Evolutionary conservation across 164 flowering plant genomes (phyloP), one percentile per base, ranked within the genome.

Genomic region (Stephania japonica): DNA sequence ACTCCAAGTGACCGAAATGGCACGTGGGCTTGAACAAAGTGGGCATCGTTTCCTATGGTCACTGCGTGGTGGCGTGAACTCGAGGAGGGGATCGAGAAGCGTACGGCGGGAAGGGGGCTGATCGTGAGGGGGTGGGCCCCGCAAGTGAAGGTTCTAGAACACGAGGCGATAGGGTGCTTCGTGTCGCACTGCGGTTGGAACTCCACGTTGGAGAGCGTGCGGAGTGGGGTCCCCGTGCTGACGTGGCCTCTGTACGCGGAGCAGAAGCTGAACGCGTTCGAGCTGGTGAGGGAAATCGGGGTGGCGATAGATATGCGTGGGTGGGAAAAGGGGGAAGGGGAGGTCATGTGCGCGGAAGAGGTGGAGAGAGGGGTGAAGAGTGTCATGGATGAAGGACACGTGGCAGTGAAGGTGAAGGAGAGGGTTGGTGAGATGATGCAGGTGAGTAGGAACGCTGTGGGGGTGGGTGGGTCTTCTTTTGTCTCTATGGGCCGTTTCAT

Each of bases 31-130:
- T 0, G 88, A 85, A 76, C 44, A 32, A 3, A 75, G 81, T 18
- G 85, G 85, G 23, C 71, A 73, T 25, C 74, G 80, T 27, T 85
- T 85, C 76, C 65, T 83, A 64, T 85, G 85, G 88, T 74, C 85
- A 11, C 63, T 85, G n/a, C 81, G 86, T 1, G 21, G 25, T 19
- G 32, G 69, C 23, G 75, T 65, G 11, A 32, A 74, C 24, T 53
- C 9, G 68, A 68, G 26, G 79, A 76, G 16, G 80, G 73, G 24
- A 73, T 77, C 61, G 12, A 73, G 42, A 47, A 73, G 5, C 72
- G 73, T 24, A 68, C 68, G 44, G 61, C 56, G 1, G 79, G 43
- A 25, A 67, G 68, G 19, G 79, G 75, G 9, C 24, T 64, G 67
- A 67, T 76, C 38, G 38, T 32, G 0, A 38, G 65, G 0, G 74